Base-by-base conservation (phyloP, 2,329 filamentous ascomycete species). In the Fonsecaea multimorphosa region DNA sequence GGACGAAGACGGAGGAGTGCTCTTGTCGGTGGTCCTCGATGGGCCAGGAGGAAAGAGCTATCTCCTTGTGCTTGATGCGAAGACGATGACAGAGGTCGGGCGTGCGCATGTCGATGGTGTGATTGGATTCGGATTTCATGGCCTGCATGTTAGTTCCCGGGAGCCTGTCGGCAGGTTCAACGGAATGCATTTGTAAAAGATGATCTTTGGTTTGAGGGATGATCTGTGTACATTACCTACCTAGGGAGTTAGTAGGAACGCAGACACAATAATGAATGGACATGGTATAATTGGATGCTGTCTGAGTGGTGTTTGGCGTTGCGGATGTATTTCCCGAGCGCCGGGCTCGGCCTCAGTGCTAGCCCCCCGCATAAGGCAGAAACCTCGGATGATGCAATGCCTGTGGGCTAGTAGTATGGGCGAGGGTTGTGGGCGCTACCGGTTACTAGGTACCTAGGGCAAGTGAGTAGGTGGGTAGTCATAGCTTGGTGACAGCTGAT, bases 61-160 rank as follows among this genome's bases (percentile, higher is more conserved):
- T 71, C 72, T 87, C 31, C 75, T 86, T 22, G 82, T 81, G 57
- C 75, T 86, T 7, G 78, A 83, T 74, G 83, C 85, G 8, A 80
- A 73, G 65, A 77, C 77, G 40, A 74, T 86, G 76, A 76, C 60
- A 24, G 84, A 86, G 71, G 61, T 85, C 59, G 84, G 83, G 0
- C 77, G 82, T 19, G 84, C 84, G 24, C 77, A 82, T 67, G 78
- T 85, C 40, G 74, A 79, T 27, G 80, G 81, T 0, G 78, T 78
- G 1, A 78, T 86, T 68, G 80, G 78, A 1, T 82, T 86, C 72
- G 83, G 83, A 0, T 86, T 87, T 70, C 84, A 86, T 78, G 84
- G 84, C 4, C 51, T 71, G 54, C 63, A 67, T 59, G 44, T 69
- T 14, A 57, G 60, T 27, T 58, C 56, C 14, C 6, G 34, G 24